Evolutionary conservation across 106 monocot genomes (phyloP).

Genomic region (Posidonia australis): DNA sequence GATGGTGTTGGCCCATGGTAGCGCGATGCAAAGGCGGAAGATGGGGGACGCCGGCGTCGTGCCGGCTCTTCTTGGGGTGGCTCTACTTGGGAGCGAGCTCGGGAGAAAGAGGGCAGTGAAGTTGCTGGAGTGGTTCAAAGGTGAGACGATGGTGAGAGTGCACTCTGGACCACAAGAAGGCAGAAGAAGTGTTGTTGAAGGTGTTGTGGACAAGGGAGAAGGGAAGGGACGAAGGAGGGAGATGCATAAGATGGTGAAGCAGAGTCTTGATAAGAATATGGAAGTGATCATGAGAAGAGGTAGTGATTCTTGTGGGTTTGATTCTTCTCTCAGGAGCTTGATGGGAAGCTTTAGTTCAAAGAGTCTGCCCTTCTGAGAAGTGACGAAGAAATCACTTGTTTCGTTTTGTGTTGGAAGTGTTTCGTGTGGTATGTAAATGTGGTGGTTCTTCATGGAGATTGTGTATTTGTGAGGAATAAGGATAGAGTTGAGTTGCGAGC

Average conservation of each 20-base stretch:
- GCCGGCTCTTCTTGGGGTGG: slow-evolving; percentile 45
- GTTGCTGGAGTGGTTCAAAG: slow-evolving; percentile 59
- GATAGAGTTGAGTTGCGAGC: too few relatives aligned
- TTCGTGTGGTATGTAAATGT: too few relatives aligned
- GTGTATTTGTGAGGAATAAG: too few relatives aligned
- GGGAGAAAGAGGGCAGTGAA: slow-evolving; percentile 45
- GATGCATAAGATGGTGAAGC: slow-evolving; percentile 44
- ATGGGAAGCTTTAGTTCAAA: too few relatives aligned
- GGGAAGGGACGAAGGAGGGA: slow-evolving; percentile 12
- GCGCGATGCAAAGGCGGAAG: slow-evolving; percentile 19
- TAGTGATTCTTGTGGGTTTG: not conserved
- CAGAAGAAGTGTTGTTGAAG: not conserved
- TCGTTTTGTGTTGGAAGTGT: too few relatives aligned
- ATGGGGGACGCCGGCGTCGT: slow-evolving; percentile 41
- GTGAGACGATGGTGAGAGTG: slow-evolving; percentile 16
- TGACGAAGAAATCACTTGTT: too few relatives aligned
- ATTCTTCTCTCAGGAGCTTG: too few relatives aligned
- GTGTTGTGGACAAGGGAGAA: not conserved
- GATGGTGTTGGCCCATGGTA: slow-evolving; percentile 44
- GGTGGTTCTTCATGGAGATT: too few relatives aligned
- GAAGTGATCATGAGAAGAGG: slow-evolving; percentile 41
- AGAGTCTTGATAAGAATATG: slow-evolving; percentile 69
- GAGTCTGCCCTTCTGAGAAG: too few relatives aligned
- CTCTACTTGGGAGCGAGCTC: slow-evolving; percentile 44
- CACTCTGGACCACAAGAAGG: slow-evolving; percentile 41